These are phyloP conservation scores for Cucurbita moschata DNA, from an alignment of 306 rosid species.

Conservation along the genomic window DNA sequence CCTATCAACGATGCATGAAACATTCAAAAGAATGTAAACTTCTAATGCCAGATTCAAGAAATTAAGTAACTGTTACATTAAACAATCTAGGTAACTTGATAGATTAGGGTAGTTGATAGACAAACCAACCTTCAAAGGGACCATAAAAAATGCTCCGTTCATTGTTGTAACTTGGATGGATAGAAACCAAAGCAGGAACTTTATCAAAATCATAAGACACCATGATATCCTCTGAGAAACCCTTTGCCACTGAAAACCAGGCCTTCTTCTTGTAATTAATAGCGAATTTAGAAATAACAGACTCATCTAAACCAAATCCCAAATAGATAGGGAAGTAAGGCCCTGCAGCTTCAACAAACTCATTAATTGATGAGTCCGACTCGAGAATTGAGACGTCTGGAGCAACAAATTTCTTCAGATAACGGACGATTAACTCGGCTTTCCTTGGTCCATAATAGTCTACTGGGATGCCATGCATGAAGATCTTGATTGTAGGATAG, in stretches of 20 bases:
- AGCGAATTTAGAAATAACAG: constrained; percentile 41
- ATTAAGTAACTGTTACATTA: neutral
- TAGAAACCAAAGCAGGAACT: constrained; percentile 74
- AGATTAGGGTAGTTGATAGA: neutral
- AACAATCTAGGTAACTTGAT: neutral
- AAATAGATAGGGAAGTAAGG: constrained; percentile 61
- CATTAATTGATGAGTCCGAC: constrained; percentile 58
- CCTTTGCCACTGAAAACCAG: constrained; percentile 91
- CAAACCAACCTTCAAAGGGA: constrained; percentile 80
- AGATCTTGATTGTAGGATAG: constrained; percentile 63
- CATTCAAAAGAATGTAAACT: constrained; percentile 3
- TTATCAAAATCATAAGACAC: constrained; percentile 69
- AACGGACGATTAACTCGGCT: constrained; percentile 65
- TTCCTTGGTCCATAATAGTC: constrained; percentile 88
- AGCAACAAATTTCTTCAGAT: constrained; percentile 79
- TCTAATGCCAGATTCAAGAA: neutral
- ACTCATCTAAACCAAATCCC: constrained; percentile 67
- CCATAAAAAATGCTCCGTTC: constrained; percentile 75
- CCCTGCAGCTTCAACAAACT: constrained; percentile 58
- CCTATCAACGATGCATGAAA: neutral
- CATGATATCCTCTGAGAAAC: constrained; percentile 79
- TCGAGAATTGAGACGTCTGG: constrained; percentile 73
- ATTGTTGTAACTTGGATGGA: constrained; percentile 49
- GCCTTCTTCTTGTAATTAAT: constrained; percentile 71
- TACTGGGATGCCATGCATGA: constrained; percentile 57